Base-by-base conservation (phyloP, 139 green algal genomes). In the Raphidocelis subcapitata region DNA sequence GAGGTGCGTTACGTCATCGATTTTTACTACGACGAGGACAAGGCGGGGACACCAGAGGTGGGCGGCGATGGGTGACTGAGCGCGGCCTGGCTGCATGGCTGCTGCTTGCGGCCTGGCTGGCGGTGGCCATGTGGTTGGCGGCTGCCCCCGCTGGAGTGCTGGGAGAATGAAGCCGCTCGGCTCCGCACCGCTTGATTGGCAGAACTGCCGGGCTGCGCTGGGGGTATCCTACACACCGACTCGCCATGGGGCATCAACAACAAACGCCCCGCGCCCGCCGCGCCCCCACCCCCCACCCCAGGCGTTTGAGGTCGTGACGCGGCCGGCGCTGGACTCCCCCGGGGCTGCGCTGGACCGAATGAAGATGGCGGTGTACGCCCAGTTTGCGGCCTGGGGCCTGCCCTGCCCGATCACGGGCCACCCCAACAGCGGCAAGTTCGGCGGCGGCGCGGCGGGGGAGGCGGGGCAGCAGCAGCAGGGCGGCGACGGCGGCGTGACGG, bases 1-100 rank as follows among this genome's bases (percentile, higher is more conserved):
- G 85, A 95, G 72, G 91, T 98, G 36, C 88, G 94, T 23, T 98
- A 98, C 82, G 84, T 98, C 44, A 98, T 98, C 55, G 94, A 98
- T 79, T 98, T 98, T 77, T 98, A 98, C 79, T 98, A 95, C 73
- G 84, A 97, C 79, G 94, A 98, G 41, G 81, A 94, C 41, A 94
- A 93, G 62, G 93, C 93, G 24, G 94, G 93, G 24, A 92, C 86
- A 24, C 77, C 82, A 24, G 84, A 92, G 78, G 89, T 91, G 60
- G 74, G 78, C 28, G 28, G 18, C 5, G 21, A 5, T 15, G 55
- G 21, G 18, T 64, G 5, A 71, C 18, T 56, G 16, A 18, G 49
- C 18, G 49, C 16, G 49, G 49, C 49, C 18, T 16, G 18, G 18
- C 18, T 56, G n/a, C n/a, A n/a, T n/a, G n/a, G 49, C 18, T 16